These are phyloP conservation scores for Cucurbita moschata DNA, from an alignment of 306 rosid species.

Conservation along the genomic window DNA sequence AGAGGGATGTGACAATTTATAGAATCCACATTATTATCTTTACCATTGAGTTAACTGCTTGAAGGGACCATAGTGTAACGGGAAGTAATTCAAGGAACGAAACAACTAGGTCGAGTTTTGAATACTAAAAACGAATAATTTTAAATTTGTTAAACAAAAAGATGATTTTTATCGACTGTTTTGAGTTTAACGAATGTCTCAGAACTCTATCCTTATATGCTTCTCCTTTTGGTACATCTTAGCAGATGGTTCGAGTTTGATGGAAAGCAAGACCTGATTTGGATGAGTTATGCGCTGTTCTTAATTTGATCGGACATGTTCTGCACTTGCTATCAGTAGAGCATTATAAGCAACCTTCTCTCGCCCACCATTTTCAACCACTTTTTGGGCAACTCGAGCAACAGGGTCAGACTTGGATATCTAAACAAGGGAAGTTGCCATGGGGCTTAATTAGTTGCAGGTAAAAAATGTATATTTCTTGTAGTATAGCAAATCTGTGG, in stretches of 20 bases:
- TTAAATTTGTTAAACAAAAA: no score
- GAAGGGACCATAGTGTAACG: no score
- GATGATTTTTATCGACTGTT: no score
- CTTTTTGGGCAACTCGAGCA: neutral
- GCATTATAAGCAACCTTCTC: neutral
- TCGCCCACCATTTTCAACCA: neutral
- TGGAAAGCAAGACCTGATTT: neutral
- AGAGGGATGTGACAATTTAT: neutral
- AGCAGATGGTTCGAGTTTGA: slow-evolving; percentile 8
- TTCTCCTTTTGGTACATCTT: neutral
- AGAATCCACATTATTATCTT: neutral
- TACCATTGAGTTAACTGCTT: no score
- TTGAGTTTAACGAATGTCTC: neutral
- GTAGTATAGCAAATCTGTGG: neutral
- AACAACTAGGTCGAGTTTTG: no score
- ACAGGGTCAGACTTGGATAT: neutral
- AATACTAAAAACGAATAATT: no score
- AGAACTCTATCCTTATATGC: neutral
- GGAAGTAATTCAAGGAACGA: no score
- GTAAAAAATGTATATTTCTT: neutral
- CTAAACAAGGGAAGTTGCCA: no score
- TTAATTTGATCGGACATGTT: neutral
- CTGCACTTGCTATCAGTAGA: neutral
- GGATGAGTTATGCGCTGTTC: neutral
- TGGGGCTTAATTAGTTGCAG: neutral